A percentile compares a stretch with the other conserved stretches of the same genome.
phyloP scores from a whole-genome alignment of 257 asterid genomes.

The Plectranthus barbatus region DNA sequence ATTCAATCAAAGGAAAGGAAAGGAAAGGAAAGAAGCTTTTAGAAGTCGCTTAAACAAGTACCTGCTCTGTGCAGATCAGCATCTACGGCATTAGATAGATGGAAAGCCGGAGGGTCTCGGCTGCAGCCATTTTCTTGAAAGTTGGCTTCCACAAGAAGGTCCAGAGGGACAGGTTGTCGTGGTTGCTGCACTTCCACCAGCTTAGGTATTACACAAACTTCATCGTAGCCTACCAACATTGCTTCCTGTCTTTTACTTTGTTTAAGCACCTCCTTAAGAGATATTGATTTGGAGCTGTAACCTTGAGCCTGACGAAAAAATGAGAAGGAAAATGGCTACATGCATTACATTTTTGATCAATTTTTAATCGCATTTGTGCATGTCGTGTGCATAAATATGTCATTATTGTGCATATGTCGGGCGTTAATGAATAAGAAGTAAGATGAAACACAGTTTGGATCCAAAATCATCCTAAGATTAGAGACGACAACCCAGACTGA shows the following conservation, averaged over 20 bases:
- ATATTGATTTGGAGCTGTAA: slow-evolving; percentile 33
- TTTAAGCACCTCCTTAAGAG: slow-evolving; percentile 49
- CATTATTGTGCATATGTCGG: not conserved
- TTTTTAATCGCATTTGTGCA: not conserved
- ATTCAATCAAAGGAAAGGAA: too few species aligned
- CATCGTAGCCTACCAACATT: slow-evolving; percentile 62
- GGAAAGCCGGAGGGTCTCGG: not conserved
- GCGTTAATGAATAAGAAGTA: too few species aligned
- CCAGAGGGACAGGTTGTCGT: slow-evolving; percentile 8
- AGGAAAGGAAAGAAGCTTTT: not conserved
- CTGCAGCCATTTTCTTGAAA: slow-evolving; percentile 12
- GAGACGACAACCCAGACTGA: too few species aligned
- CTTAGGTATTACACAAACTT: slow-evolving; percentile 22
- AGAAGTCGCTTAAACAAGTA: slow-evolving; percentile 10
- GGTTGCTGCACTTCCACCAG: slow-evolving; percentile 21
- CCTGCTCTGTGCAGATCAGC: slow-evolving; percentile 28
- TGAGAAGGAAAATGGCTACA: not conserved
- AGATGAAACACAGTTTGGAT: too few species aligned
- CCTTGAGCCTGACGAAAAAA: slow-evolving; percentile 43
- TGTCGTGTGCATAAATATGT: not conserved
- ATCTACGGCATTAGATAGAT: not conserved
- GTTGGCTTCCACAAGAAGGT: slow-evolving; percentile 2
- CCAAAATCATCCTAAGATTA: too few species aligned
- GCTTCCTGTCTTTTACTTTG: slow-evolving; percentile 34
- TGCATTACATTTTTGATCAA: not conserved